Base-by-base conservation (phyloP, 176 grass and related monocot species). In the Carex scoparia region DNA sequence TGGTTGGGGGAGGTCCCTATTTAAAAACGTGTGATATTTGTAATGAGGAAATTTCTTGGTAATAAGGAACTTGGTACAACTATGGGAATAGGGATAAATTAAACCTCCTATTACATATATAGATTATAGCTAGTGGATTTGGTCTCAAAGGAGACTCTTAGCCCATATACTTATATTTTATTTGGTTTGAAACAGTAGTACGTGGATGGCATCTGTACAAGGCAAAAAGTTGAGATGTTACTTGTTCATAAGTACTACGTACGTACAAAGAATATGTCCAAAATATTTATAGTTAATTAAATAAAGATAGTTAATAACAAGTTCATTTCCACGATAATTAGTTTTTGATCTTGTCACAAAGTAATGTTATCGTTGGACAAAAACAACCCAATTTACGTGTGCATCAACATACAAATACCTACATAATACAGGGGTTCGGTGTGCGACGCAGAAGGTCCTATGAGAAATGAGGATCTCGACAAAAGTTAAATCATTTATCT, bases 81-180 rank as follows among this genome's bases (percentile, higher is more conserved):
- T 8, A 46, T 23, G 44, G 44, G 7, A 46, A 40, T 40, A 40
- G 48, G 48, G 48, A 51, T 10, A 2, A 0, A 12, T 35, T 38
- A 70, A 37, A 70, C 67, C 37, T 16, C 38, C 1, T 75, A 75
- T 46, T 42, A 3, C 35, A 75, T 33, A 48, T 15, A 79, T 56
- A 40, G 18, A 81, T 35, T 61, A 30, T 59, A 73, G 69, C 40
- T 73, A 23, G 69, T 49, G 69, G 69, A 73, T 73, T 73, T 73
- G 69, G 44, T 74, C 38, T 18, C 19, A 28, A 74, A 27, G 18
- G 70, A 51, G 48, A 10, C 48, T 51, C 48, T 51, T 46, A 82
- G 16, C 15, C 46, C 30, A 40, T 40, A 40, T 40, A 40, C 19
- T 7, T 80, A 7, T 38, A 61, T 61, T 27, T 80, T 57, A 61